Conservation (phyloP, 73 alveolate species). For the Effrenium voratum region DNA sequence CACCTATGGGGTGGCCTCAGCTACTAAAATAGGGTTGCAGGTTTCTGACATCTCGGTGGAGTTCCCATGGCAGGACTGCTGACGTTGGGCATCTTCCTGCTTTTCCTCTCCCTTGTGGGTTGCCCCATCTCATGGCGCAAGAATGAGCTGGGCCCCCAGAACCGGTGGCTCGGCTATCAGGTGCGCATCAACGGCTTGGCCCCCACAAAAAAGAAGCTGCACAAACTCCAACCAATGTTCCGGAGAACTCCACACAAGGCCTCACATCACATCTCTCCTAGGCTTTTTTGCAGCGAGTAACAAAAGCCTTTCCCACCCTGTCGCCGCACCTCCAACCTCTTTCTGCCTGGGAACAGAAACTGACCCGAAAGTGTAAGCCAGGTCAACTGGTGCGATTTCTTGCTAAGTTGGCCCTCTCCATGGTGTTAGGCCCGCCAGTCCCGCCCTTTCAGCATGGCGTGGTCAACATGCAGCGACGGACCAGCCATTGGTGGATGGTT, state of each 20-base stretch:
- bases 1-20: neutral
- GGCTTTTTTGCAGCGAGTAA: no score
- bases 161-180: neutral
- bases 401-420: neutral
- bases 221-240: no score
- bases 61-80: no score
- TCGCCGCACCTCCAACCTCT: neutral
- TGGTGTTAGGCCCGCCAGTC: neutral
- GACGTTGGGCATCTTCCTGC: no score
- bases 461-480: neutral
- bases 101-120: neutral
- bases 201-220: no score
- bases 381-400: neutral
- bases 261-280: no score
- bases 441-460: neutral
- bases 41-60: no score
- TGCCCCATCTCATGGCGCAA: slow-evolving; percentile 5
- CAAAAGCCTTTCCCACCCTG: no score
- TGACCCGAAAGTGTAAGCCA: neutral
- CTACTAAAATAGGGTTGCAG: no score
- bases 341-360: neutral
- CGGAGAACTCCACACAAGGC: no score
- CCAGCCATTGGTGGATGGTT: neutral
- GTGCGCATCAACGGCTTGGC: neutral
- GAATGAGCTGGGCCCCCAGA: neutral